Base-by-base conservation (phyloP, 257 asterid species). In the Solanum etuberosum region DNA sequence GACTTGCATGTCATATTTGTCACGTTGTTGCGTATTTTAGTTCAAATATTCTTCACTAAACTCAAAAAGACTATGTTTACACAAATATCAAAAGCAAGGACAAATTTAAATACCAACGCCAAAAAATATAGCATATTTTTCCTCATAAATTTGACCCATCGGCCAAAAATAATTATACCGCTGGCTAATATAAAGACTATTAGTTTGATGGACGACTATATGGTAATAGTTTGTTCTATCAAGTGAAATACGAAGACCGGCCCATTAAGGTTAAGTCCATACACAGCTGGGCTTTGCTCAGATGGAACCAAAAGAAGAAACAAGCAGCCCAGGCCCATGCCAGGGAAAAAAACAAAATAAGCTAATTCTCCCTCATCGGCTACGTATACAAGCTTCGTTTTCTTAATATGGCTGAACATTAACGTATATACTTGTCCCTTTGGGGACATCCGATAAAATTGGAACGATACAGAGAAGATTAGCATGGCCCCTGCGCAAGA, bases 401-500 rank as follows among this genome's bases (percentile, higher is more conserved):
- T 10, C 2, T 65, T 25, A 5, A 14, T 67, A 29, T 67, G 0
- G 74, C 74, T 3, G 11, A 67, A 27, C 4, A 67, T 2, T 67
- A 3, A 12, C 6, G 12, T 0, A 1, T 5, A 1, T 11, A 27
- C 3, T 80, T 9, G 90, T 90, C 90, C 91, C 91, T 91, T 88
- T 61, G 91, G 87, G 89, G 89, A 91, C 90, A 90, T 89, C 89
- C 87, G 90, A 90, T 90, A 90, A 88, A 90, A 90, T 88, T 88
- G 90, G 90, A 91, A 87, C 86, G 88, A 90, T 89, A 89, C 88
- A 83, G 89, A 89, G 89, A 89, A 89, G 89, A 89, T 90, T 91
- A 87, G 92, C 90, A 88, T 91, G 88, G 89, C 88, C 91, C 89
- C 90, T 89, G 90, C 86, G 88, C 91, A 88, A 91, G 90, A 88